Evolutionary conservation across 2,329 filamentous ascomycete species (phyloP).

Genomic region (Aspergillus calidoustus): DNA sequence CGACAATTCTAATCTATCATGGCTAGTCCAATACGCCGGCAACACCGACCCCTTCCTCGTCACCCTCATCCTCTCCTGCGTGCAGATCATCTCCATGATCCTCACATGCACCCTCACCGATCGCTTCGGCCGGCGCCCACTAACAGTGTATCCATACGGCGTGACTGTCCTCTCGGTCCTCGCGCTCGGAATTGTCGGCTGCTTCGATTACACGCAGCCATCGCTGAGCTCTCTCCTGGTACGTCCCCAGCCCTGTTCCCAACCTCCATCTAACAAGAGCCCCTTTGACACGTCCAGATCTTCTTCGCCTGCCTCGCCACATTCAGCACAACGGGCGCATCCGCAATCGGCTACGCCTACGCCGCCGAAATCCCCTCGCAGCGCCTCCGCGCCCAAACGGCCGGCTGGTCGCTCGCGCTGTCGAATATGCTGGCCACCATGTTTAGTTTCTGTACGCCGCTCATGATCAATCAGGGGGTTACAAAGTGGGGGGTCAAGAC

Average conservation of each 20-base stretch:
- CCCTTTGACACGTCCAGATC: constrained; percentile 30
- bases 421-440: constrained; percentile 50
- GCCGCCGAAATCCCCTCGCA: constrained; percentile 49
- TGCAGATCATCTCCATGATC: constrained; percentile 50
- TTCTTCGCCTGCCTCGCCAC: constrained; percentile 51
- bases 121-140: constrained; percentile 41
- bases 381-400: constrained; percentile 46
- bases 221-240: constrained; percentile 45
- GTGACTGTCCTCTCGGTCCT: constrained; percentile 44
- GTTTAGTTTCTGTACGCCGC: constrained; percentile 52
- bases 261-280: background rate
- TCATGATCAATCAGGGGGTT: constrained; percentile 49
- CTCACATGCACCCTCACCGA: constrained; percentile 43
- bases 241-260: background rate
- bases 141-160: constrained; percentile 48
- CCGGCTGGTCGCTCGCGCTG: constrained; percentile 45
- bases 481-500: constrained; percentile 52
- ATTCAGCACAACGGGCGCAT: constrained; percentile 49
- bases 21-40: constrained; percentile 47
- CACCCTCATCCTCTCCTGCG: constrained; percentile 47
- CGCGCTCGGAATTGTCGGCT: constrained; percentile 46
- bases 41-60: constrained; percentile 49
- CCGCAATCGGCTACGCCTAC: constrained; percentile 51
- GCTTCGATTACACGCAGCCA: constrained; percentile 44
- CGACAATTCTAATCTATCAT: background rate